Percentiles rank a stretch among this genome's conserved stretches.
phyloP scores from a whole-genome alignment of 352 stramenopile species.

The Phytophthora sansomeana region DNA sequence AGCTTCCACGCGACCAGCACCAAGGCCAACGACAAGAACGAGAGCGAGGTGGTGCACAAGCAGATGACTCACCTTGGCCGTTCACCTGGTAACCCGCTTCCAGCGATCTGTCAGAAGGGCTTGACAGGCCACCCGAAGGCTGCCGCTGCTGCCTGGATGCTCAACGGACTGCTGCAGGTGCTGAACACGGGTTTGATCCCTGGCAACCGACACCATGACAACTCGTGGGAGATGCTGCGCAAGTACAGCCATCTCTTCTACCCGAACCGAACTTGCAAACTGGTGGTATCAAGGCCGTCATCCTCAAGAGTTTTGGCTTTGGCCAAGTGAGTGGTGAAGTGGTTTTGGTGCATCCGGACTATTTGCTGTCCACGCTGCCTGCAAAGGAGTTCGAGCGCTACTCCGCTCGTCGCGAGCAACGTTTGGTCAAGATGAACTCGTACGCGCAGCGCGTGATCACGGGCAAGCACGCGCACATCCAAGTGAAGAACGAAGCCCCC shows the following conservation, averaged over 20 bases:
- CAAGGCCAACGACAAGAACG: slow-evolving; percentile 89
- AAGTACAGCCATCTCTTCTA: slow-evolving; percentile 86
- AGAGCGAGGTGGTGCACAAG: slow-evolving; percentile 89
- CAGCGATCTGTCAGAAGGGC: slow-evolving; percentile 86
- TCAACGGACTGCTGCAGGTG: slow-evolving; percentile 86
- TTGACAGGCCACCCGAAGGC: slow-evolving; percentile 88
- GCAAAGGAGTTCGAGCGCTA: slow-evolving; percentile 67
- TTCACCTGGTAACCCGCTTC: slow-evolving; percentile 75
- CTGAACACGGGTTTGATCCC: slow-evolving; percentile 81
- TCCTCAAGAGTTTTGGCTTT: slow-evolving; percentile 90
- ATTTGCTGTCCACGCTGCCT: slow-evolving; percentile 64
- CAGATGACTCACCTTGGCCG: slow-evolving; percentile 83
- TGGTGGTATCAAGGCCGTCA: slow-evolving; percentile 74
- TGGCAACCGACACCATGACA: slow-evolving; percentile 87
- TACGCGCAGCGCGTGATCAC: slow-evolving; percentile 81
- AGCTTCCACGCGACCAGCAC: slow-evolving; percentile 89
- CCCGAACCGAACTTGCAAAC: slow-evolving; percentile 85
- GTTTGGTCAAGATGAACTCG: slow-evolving; percentile 76
- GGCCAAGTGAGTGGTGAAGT: slow-evolving; percentile 80
- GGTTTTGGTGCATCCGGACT: slow-evolving; percentile 80
- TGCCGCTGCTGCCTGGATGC: slow-evolving; percentile 82
- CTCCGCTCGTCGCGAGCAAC: slow-evolving; percentile 61
- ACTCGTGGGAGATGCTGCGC: slow-evolving; percentile 71
- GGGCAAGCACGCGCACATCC: slow-evolving; percentile 77
- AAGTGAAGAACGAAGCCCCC: slow-evolving; percentile 84